Conservation (phyloP, 805 yeast genomes). For the Lipomyces starkeyi region DNA sequence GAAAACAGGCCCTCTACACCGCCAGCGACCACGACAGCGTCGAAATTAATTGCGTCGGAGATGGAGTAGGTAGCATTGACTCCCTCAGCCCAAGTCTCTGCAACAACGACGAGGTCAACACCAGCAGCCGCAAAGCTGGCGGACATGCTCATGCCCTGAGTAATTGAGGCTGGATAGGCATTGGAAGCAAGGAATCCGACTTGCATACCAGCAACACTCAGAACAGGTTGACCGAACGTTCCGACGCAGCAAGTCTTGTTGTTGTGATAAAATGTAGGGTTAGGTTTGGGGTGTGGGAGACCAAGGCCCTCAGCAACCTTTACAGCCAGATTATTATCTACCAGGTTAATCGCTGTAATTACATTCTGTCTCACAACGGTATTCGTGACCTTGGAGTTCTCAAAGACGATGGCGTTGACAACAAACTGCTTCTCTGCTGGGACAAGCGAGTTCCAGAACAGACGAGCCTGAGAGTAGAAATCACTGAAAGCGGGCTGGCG, state of each 20-base stretch:
- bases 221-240: conserved; percentile 6
- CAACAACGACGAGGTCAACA: conserved; percentile 7
- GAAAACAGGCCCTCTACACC: conserved; percentile 12
- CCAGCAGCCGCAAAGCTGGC: conserved; percentile 8
- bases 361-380: conserved; percentile 10
- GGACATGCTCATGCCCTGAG: conserved; percentile 10
- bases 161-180: conserved; percentile 6
- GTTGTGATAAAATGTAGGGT: conserved; percentile 13
- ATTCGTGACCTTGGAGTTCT: conserved; percentile 8
- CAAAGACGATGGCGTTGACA: conserved; percentile 5
- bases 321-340: conserved; percentile 5
- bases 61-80: conserved; percentile 10
- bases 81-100: conserved; percentile 11
- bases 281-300: background rate
- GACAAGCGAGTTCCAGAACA: conserved; percentile 12
- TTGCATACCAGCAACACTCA: conserved; percentile 10
- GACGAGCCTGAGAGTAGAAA: conserved; percentile 13
- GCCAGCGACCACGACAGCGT: conserved; percentile 11
- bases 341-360: background rate
- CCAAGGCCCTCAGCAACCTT: conserved; percentile 8
- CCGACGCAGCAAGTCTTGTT: conserved; percentile 11
- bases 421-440: conserved; percentile 11
- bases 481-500: conserved; percentile 6
- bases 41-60: conserved; percentile 9
- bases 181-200: conserved; percentile 12